Base-by-base conservation (phyloP, 371 early-diverging fungal species). In the Mucor ambiguus region DNA sequence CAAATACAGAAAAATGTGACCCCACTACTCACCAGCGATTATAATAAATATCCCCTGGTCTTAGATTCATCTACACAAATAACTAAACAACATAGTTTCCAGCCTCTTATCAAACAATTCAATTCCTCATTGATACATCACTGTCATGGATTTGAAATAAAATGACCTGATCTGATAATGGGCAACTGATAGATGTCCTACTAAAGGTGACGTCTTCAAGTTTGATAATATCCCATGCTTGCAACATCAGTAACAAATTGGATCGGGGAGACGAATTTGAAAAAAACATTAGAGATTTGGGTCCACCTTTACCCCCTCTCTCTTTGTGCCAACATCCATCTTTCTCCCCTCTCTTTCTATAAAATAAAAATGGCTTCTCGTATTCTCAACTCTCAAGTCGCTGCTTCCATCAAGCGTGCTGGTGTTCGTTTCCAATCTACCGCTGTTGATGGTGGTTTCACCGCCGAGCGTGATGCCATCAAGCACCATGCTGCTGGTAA, bases 401-500 rank as follows among this genome's bases (percentile, higher is more conserved):
- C 64, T 48, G 60, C 68, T 48, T 64, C 75, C 29, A 58, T 72
- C 48, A 77, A 80, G 72, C 82, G 82, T 66, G 67, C 77, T 65
- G 80, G 75, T 67, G 77, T 68, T 37, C 78, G 82, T 72, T 76
- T 64, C 69, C 73, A 76, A 43, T 76, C 80, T 56, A 73, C 58
- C 44, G 71, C 71, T 60, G 56, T 70, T 32, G 67, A 60, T 56
- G 63, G 68, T 52, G 63, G 63, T 38, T 78, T 80, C 56, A 29
- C 62, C 65, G 82, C 73, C 46, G 61, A 78, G 61, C 78, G 80
- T 68, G 77, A 79, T 32, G 82, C 82, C 46, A 73, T 78, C 58
- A 79, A 80, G 75, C 63, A 72, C 33, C 82, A 82, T 57, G 82
- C 82, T 62, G 80, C 66, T 58, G 68, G 82, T 79, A 73, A 69